Conservation (phyloP, 106 monocot genomes). For the Posidonia australis region DNA sequence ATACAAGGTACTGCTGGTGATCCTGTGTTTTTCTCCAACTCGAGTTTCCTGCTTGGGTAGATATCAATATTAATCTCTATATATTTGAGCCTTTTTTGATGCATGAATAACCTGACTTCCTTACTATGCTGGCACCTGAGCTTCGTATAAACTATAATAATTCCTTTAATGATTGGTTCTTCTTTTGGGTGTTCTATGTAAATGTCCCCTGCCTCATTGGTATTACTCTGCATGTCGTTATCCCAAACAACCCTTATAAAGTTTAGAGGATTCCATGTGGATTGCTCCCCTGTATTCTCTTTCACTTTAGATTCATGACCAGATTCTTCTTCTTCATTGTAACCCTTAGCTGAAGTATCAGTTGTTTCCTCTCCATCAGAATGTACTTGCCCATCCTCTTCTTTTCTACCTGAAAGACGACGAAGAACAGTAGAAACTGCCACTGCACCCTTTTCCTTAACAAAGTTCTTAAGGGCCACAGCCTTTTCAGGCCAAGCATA, state of each 20-base stretch:
- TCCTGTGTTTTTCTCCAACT: slow-evolving; percentile 70
- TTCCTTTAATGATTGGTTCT: slow-evolving; percentile 57
- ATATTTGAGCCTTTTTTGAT: slow-evolving; percentile 43
- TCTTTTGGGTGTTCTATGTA: slow-evolving; percentile 17
- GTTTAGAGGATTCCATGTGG: slow-evolving; percentile 68
- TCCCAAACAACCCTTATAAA: slow-evolving; percentile 52
- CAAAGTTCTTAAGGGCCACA: slow-evolving; percentile 62
- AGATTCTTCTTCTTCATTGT: slow-evolving; percentile 19
- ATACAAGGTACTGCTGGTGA: slow-evolving; percentile 59
- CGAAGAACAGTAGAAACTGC: slow-evolving; percentile 71
- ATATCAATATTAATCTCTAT: slow-evolving; percentile 85
- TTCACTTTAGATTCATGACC: slow-evolving; percentile 24
- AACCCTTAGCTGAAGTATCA: slow-evolving; percentile 8
- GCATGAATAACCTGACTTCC: slow-evolving; percentile 50
- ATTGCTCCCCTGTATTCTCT: slow-evolving; percentile 34
- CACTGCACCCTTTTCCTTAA: slow-evolving; percentile 63
- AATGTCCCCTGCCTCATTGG: slow-evolving; percentile 10
- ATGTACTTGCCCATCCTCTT: slow-evolving; percentile 28
- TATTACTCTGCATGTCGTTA: slow-evolving; percentile 12
- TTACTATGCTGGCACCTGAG: slow-evolving; percentile 72
- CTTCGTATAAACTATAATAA: slow-evolving; percentile 71
- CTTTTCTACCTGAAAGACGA: slow-evolving; percentile 73
- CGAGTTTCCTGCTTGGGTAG: slow-evolving; percentile 73
- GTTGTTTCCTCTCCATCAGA: slow-evolving; percentile 22
- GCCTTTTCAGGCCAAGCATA: slow-evolving; percentile 75